Evolutionary conservation across 495 filamentous ascomycete species (phyloP).

Genomic region (Penicillium subrubescens): DNA sequence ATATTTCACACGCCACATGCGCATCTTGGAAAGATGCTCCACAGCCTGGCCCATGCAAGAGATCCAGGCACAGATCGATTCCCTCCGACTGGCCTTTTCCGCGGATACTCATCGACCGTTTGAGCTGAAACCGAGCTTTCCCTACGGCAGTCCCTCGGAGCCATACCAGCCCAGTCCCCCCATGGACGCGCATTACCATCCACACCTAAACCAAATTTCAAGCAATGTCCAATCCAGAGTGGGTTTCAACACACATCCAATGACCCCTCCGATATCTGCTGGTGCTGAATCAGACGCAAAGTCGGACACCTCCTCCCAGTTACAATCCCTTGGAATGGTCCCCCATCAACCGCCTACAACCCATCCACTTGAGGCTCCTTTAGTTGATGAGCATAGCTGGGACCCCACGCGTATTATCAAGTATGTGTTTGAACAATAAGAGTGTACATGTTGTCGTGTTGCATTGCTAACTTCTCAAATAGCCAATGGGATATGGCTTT

Average conservation of each 20-base stretch:
- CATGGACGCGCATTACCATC: constrained; percentile 48
- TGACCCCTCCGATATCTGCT: constrained; percentile 80
- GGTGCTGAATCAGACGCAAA: constrained; percentile 69
- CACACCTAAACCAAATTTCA: constrained; percentile 37
- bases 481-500: constrained; percentile 95
- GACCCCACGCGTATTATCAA: constrained; percentile 93
- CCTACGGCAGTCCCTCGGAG: constrained; percentile 79
- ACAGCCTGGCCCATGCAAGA: constrained; percentile 88
- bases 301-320: constrained; percentile 72
- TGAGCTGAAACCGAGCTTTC: constrained; percentile 84
- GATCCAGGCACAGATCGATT: constrained; percentile 88
- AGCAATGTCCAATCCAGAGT: constrained; percentile 59
- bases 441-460: background rate
- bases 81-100: constrained; percentile 89
- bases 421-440: constrained; percentile 53
- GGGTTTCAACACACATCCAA: constrained; percentile 74
- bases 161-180: constrained; percentile 64
- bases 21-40: constrained; percentile 85
- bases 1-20: constrained; percentile 94
- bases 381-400: constrained; percentile 76
- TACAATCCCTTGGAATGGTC: constrained; percentile 79
- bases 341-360: constrained; percentile 48
- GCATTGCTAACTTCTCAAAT: constrained; percentile 29
- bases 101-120: constrained; percentile 85
- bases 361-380: constrained; percentile 53